phyloP scores from a whole-genome alignment of 2,329 filamentous ascomycete species.

The Ophiostoma himal-ulmi region DNA sequence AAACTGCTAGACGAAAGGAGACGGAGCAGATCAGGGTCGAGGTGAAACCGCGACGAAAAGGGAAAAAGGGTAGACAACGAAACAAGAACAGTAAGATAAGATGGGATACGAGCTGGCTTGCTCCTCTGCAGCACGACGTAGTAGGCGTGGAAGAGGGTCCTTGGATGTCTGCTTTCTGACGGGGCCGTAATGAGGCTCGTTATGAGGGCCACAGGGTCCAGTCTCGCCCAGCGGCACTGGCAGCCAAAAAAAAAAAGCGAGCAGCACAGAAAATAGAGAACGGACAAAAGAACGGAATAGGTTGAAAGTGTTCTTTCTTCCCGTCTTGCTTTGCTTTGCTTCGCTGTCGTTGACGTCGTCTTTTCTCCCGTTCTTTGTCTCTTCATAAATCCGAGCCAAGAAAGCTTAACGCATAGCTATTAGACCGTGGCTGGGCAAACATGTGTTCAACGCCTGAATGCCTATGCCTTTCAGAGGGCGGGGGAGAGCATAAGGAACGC shows the following conservation, averaged over 20 bases:
- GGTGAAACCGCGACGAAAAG: slow-evolving; percentile 4
- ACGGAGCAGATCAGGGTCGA: neutral
- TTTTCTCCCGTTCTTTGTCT: neutral
- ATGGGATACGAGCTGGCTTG: slow-evolving; percentile 1
- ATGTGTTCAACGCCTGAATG: neutral
- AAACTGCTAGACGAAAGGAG: neutral
- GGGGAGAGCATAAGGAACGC: neutral
- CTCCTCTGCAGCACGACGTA: neutral
- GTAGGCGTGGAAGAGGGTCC: neutral
- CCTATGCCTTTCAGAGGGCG: neutral
- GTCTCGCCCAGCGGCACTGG: neutral
- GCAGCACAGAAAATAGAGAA: neutral
- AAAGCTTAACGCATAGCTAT: slow-evolving; percentile 5
- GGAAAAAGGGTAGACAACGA: slow-evolving; percentile 8
- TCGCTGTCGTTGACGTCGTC: neutral
- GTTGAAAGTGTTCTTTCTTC: neutral
- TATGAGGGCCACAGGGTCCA: neutral
- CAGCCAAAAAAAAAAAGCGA: neutral
- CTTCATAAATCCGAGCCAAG: slow-evolving; percentile 7
- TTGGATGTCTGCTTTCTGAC: neutral
- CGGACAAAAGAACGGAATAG: neutral
- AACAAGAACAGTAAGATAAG: slow-evolving; percentile 13
- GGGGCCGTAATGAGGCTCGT: neutral
- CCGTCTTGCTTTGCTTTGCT: neutral
- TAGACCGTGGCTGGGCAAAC: neutral